Base-by-base conservation (phyloP, 495 filamentous ascomycete genomes). In the Entonaema liquescens region DNA sequence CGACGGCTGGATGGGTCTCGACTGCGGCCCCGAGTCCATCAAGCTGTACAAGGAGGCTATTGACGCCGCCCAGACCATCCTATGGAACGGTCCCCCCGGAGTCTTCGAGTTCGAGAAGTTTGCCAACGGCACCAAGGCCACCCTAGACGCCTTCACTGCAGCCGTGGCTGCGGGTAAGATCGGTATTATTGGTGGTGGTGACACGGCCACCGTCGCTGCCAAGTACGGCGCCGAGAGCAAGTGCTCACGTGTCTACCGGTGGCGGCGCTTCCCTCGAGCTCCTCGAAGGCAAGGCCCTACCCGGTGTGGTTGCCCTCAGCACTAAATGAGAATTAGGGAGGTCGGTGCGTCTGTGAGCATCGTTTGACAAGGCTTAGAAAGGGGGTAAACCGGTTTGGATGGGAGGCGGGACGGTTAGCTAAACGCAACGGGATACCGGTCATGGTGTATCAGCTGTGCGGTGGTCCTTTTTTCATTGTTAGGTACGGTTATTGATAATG, bases 91-190 rank as follows among this genome's bases (percentile, higher is more conserved):
- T 42, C 95, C 95, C 52, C 89, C 94, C 13, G 95, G 95, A 77
- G 95, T 99, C 64, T 99, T 98, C 77, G 95, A 99, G 87, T 88
- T 99, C 70, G 92, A 98, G 76, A 88, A 90, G 70, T 99, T 99
- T 80, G 92, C 93, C 71, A 89, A 86, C 25, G 95, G 92, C 67
- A 98, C 95, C 70, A 94, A 97, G 89, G 85, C 87, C 53, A 95
- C 92, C 21, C 89, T 98, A 72, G 90, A 98, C 73, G 93, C 92
- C 55, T 92, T 89, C 26, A 93, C 98, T 25, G 82, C 82, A 9
- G 96, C 93, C 56, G 90, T 90, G 31, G 81, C 93, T 80, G 87
- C 81, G 29, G 94, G 93, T 74, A 90, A 93, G 83, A 97, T 93
- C 70, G 96, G 98, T 73, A 98, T 99, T 83, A 97, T 99, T 76